A percentile compares a stretch with the other conserved stretches of the same genome.
Evolutionary conservation across 257 asterid genomes (phyloP).

Genomic region (Nemophila menziesii): DNA sequence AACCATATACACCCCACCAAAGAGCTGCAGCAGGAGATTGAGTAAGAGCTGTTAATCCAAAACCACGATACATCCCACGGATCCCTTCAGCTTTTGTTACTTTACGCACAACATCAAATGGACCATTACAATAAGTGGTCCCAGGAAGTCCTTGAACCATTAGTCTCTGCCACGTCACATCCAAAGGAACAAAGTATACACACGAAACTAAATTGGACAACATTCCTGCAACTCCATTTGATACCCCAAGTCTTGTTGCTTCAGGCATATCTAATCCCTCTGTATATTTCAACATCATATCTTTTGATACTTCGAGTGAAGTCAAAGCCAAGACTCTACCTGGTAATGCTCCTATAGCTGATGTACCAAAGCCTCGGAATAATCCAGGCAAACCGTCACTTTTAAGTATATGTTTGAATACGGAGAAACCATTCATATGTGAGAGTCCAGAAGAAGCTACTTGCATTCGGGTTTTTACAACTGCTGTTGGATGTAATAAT

Average conservation of each 20-base stretch:
- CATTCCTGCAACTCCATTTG: slow-evolving; percentile 89
- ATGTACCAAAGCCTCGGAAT: slow-evolving; percentile 86
- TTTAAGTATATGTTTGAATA: slow-evolving; percentile 45
- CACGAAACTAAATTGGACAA: slow-evolving; percentile 71
- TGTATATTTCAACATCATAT: slow-evolving; percentile 53
- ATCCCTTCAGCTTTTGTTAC: slow-evolving; percentile 62
- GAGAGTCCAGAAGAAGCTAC: slow-evolving; percentile 59
- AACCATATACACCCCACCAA: slow-evolving; percentile 96
- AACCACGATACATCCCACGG: slow-evolving; percentile 83
- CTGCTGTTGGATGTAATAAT: slow-evolving; percentile 80
- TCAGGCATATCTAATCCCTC: slow-evolving; percentile 53
- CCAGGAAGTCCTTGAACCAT: slow-evolving; percentile 98
- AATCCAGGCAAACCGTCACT: slow-evolving; percentile 60
- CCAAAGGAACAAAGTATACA: slow-evolving; percentile 80
- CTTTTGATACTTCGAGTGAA: slow-evolving; percentile 77
- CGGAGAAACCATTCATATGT: slow-evolving; percentile 44
- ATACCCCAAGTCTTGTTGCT: slow-evolving; percentile 64
- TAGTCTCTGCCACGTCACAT: slow-evolving; percentile 87
- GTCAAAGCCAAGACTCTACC: slow-evolving; percentile 88
- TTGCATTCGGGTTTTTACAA: slow-evolving; percentile 92
- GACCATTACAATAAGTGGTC: slow-evolving; percentile 55
- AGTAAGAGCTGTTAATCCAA: slow-evolving; percentile 61
- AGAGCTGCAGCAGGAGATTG: slow-evolving; percentile 93
- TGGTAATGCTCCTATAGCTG: slow-evolving; percentile 85
- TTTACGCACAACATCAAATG: slow-evolving; percentile 52